Conservation (phyloP, 768 basidiomycete genomes). For the Tricholomella constricta region DNA sequence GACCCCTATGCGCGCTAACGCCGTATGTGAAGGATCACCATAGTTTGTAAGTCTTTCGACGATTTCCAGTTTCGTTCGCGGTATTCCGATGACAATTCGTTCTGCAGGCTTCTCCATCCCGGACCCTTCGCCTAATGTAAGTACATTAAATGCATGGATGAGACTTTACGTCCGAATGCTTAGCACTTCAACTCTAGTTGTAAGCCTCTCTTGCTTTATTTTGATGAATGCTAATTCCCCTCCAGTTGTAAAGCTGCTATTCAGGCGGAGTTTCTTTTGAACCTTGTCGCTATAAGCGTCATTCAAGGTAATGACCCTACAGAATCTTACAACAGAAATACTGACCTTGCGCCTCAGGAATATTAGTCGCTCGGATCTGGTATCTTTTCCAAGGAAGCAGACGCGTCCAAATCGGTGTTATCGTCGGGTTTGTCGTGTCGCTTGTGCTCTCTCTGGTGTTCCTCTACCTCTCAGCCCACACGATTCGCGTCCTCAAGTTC, state of each 20-base stretch:
- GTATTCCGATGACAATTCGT: neutral
- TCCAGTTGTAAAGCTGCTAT: constrained; percentile 31
- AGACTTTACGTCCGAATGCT: too few species aligned
- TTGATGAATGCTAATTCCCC: neutral
- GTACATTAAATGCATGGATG: neutral
- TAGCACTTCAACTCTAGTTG: too few species aligned
- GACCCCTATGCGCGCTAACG: neutral
- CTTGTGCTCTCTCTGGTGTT: constrained; percentile 32
- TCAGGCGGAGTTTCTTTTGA: constrained; percentile 25
- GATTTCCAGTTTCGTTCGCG: neutral
- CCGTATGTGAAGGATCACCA: constrained; percentile 13
- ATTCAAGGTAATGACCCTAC: constrained; percentile 31
- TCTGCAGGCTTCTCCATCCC: constrained; percentile 26
- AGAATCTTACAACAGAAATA: neutral
- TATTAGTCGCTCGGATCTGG: constrained; percentile 43
- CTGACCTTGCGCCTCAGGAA: constrained; percentile 24
- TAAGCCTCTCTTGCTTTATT: constrained; percentile 14
- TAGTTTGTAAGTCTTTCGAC: constrained; percentile 19
- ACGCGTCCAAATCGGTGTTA: constrained; percentile 27
- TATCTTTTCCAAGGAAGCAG: constrained; percentile 39
- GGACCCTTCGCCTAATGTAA: constrained; percentile 27
- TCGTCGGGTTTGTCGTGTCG: constrained; percentile 30
- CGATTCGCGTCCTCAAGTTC: constrained; percentile 16
- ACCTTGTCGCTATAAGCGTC: constrained; percentile 30
- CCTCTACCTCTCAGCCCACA: constrained; percentile 22